These are phyloP conservation scores for Globisporangium paddicum DNA, from an alignment of 352 stramenopile species.

Conservation along the genomic window DNA sequence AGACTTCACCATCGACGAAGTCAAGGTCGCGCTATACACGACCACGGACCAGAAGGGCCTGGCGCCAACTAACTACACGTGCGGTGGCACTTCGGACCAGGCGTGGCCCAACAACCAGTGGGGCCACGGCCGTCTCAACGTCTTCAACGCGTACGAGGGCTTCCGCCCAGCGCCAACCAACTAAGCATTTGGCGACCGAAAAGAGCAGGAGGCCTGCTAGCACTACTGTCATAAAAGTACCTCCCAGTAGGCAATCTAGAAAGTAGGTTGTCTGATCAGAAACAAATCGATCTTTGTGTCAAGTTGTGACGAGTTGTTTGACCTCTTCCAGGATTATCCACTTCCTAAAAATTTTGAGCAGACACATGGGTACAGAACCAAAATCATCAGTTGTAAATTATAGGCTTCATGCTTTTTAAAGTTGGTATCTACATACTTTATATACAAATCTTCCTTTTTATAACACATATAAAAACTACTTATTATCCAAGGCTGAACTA, in stretches of 20 bases:
- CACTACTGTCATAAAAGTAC: too few species aligned
- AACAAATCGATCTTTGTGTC: too few species aligned
- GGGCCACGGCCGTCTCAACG: slow-evolving; percentile 20
- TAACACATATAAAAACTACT: too few species aligned
- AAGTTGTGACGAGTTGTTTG: too few species aligned
- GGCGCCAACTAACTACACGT: slow-evolving; percentile 14
- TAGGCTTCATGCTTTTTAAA: background rate
- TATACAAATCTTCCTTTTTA: background rate
- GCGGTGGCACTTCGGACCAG: slow-evolving; percentile 18
- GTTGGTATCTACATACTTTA: background rate
- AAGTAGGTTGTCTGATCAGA: too few species aligned
- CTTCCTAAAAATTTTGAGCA: background rate
- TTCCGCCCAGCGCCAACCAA: slow-evolving; percentile 10
- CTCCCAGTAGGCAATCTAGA: too few species aligned
- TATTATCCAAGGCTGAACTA: background rate
- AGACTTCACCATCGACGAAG: slow-evolving; percentile 6
- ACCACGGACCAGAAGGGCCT: slow-evolving; percentile 12
- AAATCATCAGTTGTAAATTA: too few species aligned
- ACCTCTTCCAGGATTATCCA: background rate
- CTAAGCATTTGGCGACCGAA: too few species aligned
- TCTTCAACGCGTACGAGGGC: slow-evolving; percentile 18
- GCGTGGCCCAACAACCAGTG: slow-evolving; percentile 38
- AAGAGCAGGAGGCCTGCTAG: too few species aligned
- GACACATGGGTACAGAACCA: background rate
- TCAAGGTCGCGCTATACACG: slow-evolving; percentile 3